Evolutionary conservation across 2,329 filamentous ascomycete species (phyloP), one percentile per base, ranked within the genome.

Genomic region (Fusarium humuli): DNA sequence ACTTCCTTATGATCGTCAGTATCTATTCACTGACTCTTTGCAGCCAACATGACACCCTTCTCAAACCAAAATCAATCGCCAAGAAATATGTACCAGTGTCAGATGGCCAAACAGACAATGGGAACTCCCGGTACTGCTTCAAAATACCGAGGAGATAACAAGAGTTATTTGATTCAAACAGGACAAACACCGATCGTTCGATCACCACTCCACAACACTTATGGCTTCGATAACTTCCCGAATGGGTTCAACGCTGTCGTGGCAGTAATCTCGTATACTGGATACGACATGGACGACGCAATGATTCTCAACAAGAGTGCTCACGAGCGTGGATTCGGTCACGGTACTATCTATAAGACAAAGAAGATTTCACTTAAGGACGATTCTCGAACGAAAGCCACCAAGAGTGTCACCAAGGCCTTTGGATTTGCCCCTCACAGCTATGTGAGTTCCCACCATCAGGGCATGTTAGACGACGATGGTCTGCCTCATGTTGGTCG

Each of bases 41-140:
- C 27, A 54, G 96, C 96, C 76, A 98, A 98, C 82, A 97, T 98
- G 91, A 99, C 96, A 0, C 96, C 96, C 6, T 99, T 99, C 82
- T 98, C 95, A 48, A 94, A 99, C 79, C 97, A 97, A 83, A 99
- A 99, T 82, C 96, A 99, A 81, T 98, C 94, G 16, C 96, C 96
- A 3, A 88, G 96, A 87, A 99, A 99, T 82, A 98, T 98, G 95
- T 99, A 98, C 79, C 93, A 97, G 79, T 98, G 94, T 83, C 96
- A 98, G 85, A 98, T 98, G 96, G 94, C 94, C 83, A 99, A 99
- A 80, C 96, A 99, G 83, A 94, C 95, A 1, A 99, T 99, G 96
- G 96, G 96, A 80, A 98, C 96, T 25, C 94, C 95, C 6, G 94
- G 92, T 61, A 92, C 94, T 10, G 92, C 95, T 4, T 84, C 95